A percentile compares a stretch with the other conserved stretches of the same genome.
Evolutionary conservation across 768 basidiomycete species (phyloP).

Genomic region (Tulasnella sp.): DNA sequence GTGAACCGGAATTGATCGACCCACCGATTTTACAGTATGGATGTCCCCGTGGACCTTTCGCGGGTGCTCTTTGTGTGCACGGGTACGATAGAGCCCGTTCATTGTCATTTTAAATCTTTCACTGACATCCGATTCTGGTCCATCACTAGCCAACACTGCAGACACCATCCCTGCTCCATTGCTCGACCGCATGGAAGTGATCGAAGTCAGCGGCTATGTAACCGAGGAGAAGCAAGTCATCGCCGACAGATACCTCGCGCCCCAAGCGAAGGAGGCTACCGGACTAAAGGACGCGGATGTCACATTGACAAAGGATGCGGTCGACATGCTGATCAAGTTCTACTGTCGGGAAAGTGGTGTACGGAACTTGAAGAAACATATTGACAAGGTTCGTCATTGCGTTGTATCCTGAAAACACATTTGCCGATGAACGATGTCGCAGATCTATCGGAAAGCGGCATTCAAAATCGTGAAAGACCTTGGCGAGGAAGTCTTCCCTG

Average conservation of each 20-base stretch:
- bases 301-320: constrained; percentile 56
- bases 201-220: constrained; percentile 91
- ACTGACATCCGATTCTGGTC: background rate
- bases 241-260: constrained; percentile 76
- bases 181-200: constrained; percentile 91
- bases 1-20: background rate
- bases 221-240: constrained; percentile 87
- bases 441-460: constrained; percentile 97
- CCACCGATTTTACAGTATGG: constrained; percentile 51
- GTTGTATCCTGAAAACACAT: background rate
- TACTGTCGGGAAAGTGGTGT: constrained; percentile 98
- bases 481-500: constrained; percentile 76
- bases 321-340: constrained; percentile 87
- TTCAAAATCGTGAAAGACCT: constrained; percentile 82
- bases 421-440: background rate
- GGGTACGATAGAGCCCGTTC: constrained; percentile 26
- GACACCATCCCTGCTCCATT: constrained; percentile 91
- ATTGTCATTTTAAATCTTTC: background rate
- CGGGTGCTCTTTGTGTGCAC: constrained; percentile 97
- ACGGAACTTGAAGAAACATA: constrained; percentile 92
- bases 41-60: constrained; percentile 92
- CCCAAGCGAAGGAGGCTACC: constrained; percentile 84
- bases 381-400: constrained; percentile 66
- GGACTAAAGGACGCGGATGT: constrained; percentile 83
- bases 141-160: constrained; percentile 62